Evolutionary conservation across 371 early-diverging fungal genomes (phyloP).

Genomic region (Syncephalastrum sp.): DNA sequence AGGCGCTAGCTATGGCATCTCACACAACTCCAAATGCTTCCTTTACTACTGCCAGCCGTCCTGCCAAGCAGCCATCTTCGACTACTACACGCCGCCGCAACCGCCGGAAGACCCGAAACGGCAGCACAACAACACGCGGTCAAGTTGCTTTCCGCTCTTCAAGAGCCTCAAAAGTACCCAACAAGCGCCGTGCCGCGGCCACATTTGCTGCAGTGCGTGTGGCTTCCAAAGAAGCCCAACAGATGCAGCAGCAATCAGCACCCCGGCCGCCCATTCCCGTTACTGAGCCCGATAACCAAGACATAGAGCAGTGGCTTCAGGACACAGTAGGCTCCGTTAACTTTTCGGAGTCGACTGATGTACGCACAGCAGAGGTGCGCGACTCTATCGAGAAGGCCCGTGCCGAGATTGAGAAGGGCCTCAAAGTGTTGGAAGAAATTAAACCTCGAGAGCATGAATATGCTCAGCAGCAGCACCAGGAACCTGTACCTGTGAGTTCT

Average conservation of each 20-base stretch:
- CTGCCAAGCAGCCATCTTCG: not conserved
- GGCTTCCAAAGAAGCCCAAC: not conserved
- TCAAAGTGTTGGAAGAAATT: constrained; percentile 46
- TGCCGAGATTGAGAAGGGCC: constrained; percentile 53
- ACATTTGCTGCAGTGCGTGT: too few species aligned
- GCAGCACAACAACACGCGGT: constrained; percentile 21
- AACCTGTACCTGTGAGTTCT: too few species aligned
- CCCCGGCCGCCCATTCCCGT: constrained; percentile 7
- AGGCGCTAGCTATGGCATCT: constrained; percentile 10
- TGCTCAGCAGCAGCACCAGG: constrained; percentile 2
- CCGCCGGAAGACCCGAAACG: constrained; percentile 11
- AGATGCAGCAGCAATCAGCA: not conserved
- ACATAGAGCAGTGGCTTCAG: constrained; percentile 25
- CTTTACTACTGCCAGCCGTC: not conserved
- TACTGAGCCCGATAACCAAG: constrained; percentile 10
- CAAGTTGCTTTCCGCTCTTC: constrained; percentile 24
- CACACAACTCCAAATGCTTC: constrained; percentile 8
- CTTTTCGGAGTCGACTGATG: constrained; percentile 15
- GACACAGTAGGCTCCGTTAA: constrained; percentile 16
- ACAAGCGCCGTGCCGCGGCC: not conserved
- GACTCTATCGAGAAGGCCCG: constrained; percentile 53
- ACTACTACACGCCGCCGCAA: constrained; percentile 3
- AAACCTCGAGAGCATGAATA: constrained; percentile 12
- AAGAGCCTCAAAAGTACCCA: constrained; percentile 9
- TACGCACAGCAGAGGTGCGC: constrained; percentile 32